A percentile compares a stretch with the other conserved stretches of the same genome.
These are phyloP conservation scores for Aspergillus sclerotiicarbonarius DNA, from an alignment of 495 filamentous ascomycete genomes.

Conservation along the genomic window DNA sequence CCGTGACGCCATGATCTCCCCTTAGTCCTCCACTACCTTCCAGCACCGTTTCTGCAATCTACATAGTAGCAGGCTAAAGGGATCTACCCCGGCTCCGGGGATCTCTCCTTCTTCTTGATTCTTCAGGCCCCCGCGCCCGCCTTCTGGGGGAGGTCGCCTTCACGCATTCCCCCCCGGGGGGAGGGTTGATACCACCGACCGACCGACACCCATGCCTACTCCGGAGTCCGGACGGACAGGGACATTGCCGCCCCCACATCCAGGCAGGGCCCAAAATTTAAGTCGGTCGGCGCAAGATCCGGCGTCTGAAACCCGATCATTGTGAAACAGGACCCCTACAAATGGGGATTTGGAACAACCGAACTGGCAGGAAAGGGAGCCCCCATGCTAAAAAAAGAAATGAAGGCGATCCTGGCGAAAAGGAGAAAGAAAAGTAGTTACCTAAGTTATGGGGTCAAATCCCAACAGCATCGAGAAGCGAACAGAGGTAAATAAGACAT, in stretches of 20 bases:
- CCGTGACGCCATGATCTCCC: slow-evolving; percentile 32
- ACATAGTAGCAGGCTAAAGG: neutral
- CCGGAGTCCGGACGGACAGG: neutral
- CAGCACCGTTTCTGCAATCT: no score
- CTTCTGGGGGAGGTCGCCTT: neutral
- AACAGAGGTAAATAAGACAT: neutral
- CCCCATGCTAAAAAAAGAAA: neutral
- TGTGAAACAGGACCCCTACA: neutral
- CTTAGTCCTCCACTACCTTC: neutral
- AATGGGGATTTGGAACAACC: neutral
- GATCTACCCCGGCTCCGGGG: neutral
- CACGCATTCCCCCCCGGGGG: no score
- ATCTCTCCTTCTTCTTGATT: neutral
- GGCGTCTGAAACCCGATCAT: slow-evolving; percentile 2
- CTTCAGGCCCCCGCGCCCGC: neutral
- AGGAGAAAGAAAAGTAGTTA: neutral
- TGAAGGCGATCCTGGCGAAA: neutral
- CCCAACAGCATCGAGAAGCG: neutral
- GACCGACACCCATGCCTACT: neutral
- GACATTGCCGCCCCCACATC: neutral
- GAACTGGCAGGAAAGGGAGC: neutral
- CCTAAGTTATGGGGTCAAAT: neutral
- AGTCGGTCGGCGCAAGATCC: neutral
- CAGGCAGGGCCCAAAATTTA: slow-evolving; percentile 3
- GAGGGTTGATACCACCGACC: neutral